Conservation (phyloP, 2,329 filamentous ascomycete genomes). For the Botrytis squamosa region DNA sequence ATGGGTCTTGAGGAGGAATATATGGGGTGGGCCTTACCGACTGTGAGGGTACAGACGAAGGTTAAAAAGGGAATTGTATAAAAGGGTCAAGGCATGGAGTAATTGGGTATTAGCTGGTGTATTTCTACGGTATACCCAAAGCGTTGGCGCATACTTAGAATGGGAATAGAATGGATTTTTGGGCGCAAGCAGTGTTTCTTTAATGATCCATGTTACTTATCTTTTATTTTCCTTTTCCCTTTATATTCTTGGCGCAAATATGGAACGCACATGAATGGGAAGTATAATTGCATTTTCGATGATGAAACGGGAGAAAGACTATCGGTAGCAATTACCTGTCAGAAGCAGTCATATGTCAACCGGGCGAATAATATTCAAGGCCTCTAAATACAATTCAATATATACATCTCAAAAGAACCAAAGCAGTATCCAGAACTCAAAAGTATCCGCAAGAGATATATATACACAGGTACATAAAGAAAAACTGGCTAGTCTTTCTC, state of each 20-base stretch:
- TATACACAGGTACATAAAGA: no score
- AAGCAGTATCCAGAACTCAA: not conserved
- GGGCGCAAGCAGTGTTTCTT: not conserved
- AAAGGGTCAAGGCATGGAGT: not conserved
- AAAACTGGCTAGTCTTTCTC: no score
- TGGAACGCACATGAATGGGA: not conserved
- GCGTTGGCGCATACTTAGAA: not conserved
- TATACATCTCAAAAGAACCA: not conserved
- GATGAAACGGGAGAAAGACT: not conserved
- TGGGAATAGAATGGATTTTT: not conserved
- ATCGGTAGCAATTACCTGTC: no score
- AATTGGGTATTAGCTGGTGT: not conserved
- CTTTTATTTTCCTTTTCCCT: not conserved
- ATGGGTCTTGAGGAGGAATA: constrained; percentile 30
- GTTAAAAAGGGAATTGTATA: constrained; percentile 8
- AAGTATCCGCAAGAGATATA: no score
- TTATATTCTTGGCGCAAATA: not conserved
- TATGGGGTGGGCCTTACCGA: constrained; percentile 30
- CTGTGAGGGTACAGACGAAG: constrained; percentile 30
- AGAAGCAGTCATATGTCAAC: not conserved
- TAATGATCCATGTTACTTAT: not conserved
- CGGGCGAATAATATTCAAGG: not conserved
- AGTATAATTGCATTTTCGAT: not conserved
- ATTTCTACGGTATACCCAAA: constrained; percentile 5
- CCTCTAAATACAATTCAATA: not conserved